These are phyloP conservation scores for Podospora australis DNA, from an alignment of 495 filamentous ascomycete species.

Conservation along the genomic window DNA sequence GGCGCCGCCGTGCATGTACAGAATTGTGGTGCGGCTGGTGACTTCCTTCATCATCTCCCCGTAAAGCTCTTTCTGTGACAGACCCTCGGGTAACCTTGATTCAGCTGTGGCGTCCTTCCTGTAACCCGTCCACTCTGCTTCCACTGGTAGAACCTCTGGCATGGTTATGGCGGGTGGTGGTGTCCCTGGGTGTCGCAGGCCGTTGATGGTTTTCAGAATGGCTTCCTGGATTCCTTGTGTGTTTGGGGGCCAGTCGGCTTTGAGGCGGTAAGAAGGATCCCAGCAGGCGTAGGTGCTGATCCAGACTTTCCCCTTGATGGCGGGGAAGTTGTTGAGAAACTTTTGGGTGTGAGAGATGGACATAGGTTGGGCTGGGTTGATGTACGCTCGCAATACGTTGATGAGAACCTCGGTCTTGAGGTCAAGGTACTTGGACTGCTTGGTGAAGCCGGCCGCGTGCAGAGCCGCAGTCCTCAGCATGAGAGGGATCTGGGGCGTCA, in stretches of 20 bases:
- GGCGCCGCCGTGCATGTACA: slow-evolving; percentile 91
- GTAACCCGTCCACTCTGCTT: slow-evolving; percentile 85
- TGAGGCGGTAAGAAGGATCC: slow-evolving; percentile 38
- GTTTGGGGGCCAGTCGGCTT: slow-evolving; percentile 51
- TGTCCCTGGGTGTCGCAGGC: slow-evolving; percentile 44
- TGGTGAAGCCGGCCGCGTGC: slow-evolving; percentile 60
- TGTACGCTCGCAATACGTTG: slow-evolving; percentile 59
- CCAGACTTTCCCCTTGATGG: slow-evolving; percentile 77
- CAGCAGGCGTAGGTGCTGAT: slow-evolving; percentile 59
- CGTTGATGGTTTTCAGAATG: slow-evolving; percentile 58
- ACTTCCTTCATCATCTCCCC: slow-evolving; percentile 64
- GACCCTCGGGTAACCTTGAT: slow-evolving; percentile 42
- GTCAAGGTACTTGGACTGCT: slow-evolving; percentile 67
- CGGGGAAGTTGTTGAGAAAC: slow-evolving; percentile 53
- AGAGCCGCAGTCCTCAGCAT: slow-evolving; percentile 59
- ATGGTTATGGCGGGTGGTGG: slow-evolving; percentile 35
- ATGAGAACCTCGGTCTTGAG: slow-evolving; percentile 69
- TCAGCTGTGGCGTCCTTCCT: slow-evolving; percentile 51
- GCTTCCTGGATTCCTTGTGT: slow-evolving; percentile 52
- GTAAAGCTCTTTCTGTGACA: slow-evolving; percentile 69
- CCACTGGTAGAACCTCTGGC: slow-evolving; percentile 52
- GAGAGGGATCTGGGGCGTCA: slow-evolving; percentile 57
- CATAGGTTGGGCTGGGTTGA: slow-evolving; percentile 34
- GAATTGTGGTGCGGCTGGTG: slow-evolving; percentile 56
- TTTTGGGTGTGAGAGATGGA: slow-evolving; percentile 59